A percentile compares a stretch with the other conserved stretches of the same genome.
phyloP scores from a whole-genome alignment of 2,329 filamentous ascomycete species.

The Neocatenulostroma microsporum region DNA sequence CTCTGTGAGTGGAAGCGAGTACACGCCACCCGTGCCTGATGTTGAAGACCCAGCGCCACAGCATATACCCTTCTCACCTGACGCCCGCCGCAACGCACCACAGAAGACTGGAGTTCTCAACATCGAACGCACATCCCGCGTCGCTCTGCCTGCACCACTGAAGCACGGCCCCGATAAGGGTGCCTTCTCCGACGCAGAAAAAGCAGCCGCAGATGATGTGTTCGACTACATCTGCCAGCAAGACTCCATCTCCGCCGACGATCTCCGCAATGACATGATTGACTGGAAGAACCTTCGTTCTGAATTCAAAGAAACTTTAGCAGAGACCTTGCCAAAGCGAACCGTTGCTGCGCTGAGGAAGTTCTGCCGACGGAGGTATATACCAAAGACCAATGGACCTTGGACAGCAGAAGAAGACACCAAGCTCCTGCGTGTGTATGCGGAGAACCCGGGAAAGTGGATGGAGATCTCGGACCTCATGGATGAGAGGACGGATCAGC shows the following conservation, averaged over 20 bases:
- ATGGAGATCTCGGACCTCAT: conserved; percentile 53
- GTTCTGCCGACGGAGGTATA: conserved; percentile 54
- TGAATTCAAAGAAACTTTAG: conserved; percentile 23
- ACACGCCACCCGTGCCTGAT: too few relatives aligned
- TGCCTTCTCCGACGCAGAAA: conserved; percentile 16
- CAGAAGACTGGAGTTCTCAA: neutral
- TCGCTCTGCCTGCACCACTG: conserved; percentile 6
- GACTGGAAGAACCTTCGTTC: conserved; percentile 27
- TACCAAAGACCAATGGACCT: conserved; percentile 52
- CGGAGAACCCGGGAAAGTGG: conserved; percentile 52
- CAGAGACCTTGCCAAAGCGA: conserved; percentile 28
- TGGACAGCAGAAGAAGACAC: conserved; percentile 56
- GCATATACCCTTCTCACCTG: too few relatives aligned
- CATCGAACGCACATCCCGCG: conserved; percentile 1
- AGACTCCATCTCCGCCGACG: conserved; percentile 12
- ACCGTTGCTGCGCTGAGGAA: conserved; percentile 29
- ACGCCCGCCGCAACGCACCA: too few relatives aligned
- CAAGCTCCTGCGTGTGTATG: conserved; percentile 42
- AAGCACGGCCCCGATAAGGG: conserved; percentile 8
- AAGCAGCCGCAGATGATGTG: conserved; percentile 19
- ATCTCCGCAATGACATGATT: conserved; percentile 8
- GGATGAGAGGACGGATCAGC: conserved; percentile 53
- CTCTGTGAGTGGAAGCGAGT: too few relatives aligned
- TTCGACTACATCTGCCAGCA: conserved; percentile 16
- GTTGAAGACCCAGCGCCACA: too few relatives aligned